Evolutionary conservation across 2,329 filamentous ascomycete genomes (phyloP), one percentile per base, ranked within the genome.

Genomic region (Aspergillus tubingensis): DNA sequence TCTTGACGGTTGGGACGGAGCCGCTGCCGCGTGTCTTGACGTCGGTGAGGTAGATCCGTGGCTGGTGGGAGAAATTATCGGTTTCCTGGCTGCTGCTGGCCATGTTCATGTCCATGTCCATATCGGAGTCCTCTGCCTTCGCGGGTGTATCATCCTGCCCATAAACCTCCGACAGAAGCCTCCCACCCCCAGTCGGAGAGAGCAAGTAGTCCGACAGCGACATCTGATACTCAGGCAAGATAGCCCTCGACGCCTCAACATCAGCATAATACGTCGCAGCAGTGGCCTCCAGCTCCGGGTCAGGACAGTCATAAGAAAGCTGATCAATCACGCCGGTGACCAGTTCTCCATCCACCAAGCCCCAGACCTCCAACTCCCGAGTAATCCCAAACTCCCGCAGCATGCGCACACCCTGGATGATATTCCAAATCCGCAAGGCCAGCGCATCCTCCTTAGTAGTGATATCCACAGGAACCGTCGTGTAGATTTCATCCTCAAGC

Each of bases 241-340:
- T 70, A 43, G 68, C 67, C 30, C 72, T 70, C 10, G 74, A 76
- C 11, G 73, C 70, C 62, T 72, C 72, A 59, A 72, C 55, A 64
- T 77, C 65, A 49, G 72, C 72, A 62, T 78, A 76, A 48, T 77
- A 74, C 25, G 74, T 72, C 48, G 79, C 72, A 51, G 87, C 79
- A 56, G 86, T 82, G 30, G 85, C 80, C 72, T 95, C 91, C 8
- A 91, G 84, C 25, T 86, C 84, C 0, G 84, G 79, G 66, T 96
- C 89, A 0, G 92, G 92, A 68, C 91, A 91, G 19, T 86, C 81
- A 68, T 90, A 90, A 58, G 88, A 92, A 15, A 98, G 77, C 68
- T 93, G 88, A 72, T 99, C 95, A 64, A 99, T 96, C 53, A 98
- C 80, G 1, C 95, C 95, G 68, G 91, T 95, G 61, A 98, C 87